phyloP scores from a whole-genome alignment of 140 eudicot genomes.

The Oenanthe javanica region DNA sequence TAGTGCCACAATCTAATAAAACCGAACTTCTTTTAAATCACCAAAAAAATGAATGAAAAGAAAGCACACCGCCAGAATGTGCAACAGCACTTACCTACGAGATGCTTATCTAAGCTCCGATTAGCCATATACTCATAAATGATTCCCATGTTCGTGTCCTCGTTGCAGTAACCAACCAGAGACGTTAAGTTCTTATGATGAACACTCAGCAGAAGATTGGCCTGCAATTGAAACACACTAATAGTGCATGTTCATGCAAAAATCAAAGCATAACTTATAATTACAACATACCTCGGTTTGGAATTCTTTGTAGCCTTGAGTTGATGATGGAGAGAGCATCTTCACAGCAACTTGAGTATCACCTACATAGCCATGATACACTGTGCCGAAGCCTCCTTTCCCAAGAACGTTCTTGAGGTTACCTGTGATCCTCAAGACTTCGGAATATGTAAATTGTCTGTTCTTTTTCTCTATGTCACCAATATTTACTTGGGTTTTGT shows the following conservation, averaged over 20 bases:
- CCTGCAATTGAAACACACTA: constrained; percentile 15
- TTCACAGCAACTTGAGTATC: constrained; percentile 46
- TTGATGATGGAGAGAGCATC: constrained; percentile 38
- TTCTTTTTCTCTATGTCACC: too few species aligned
- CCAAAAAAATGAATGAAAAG: not conserved
- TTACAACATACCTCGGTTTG: constrained; percentile 36
- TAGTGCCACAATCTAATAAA: not conserved
- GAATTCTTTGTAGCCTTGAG: constrained; percentile 40
- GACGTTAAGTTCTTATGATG: constrained; percentile 28
- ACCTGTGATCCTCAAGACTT: constrained; percentile 29
- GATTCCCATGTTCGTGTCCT: constrained; percentile 24
- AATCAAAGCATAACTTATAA: not conserved
- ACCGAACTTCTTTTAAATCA: not conserved
- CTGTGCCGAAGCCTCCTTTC: constrained; percentile 54
- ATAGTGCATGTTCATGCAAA: not conserved
- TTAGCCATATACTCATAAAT: constrained; percentile 48
- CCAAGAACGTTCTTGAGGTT: constrained; percentile 34
- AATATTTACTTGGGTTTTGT: not conserved
- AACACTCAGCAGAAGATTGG: constrained; percentile 22
- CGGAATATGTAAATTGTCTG: constrained; percentile 30
- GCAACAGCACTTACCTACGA: constrained; percentile 23
- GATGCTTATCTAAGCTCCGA: constrained; percentile 25
- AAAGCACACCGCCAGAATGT: not conserved
- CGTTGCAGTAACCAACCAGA: constrained; percentile 30
- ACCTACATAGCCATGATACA: constrained; percentile 33